A percentile compares a stretch with the other conserved stretches of the same genome.
Evolutionary conservation across 2,329 filamentous ascomycete genomes (phyloP).

Genomic region (Paraphoma sp.): DNA sequence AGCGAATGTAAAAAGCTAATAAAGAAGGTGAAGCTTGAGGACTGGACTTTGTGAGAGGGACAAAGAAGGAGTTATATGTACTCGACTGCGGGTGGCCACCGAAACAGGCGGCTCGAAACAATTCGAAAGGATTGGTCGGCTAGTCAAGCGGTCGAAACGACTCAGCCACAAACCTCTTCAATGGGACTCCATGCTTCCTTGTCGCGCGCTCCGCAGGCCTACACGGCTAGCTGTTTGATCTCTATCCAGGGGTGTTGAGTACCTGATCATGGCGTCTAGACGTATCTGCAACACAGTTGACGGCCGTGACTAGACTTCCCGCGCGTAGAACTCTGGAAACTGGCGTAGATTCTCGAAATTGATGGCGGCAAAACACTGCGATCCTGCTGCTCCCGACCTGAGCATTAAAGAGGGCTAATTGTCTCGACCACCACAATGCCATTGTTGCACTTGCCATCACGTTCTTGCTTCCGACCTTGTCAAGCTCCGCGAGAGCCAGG

Average conservation of each 20-base stretch:
- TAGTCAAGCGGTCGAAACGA: constrained; percentile 17
- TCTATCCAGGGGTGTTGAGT: constrained; percentile 13
- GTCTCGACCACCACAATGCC: too few species aligned
- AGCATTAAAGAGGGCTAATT: too few species aligned
- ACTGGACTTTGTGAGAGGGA: constrained; percentile 16
- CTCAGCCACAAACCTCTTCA: constrained; percentile 34
- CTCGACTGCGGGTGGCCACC: constrained; percentile 16
- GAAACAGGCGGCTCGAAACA: constrained; percentile 36
- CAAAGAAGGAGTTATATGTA: constrained; percentile 34
- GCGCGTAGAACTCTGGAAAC: too few species aligned
- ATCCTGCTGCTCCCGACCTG: too few species aligned
- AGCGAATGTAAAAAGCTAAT: constrained; percentile 25
- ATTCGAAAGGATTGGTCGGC: constrained; percentile 19
- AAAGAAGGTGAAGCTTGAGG: constrained; percentile 21
- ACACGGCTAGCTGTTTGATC: constrained; percentile 21
- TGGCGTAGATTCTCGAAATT: too few species aligned
- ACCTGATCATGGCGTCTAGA: too few species aligned
- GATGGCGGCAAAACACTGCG: too few species aligned
- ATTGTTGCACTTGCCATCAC: too few species aligned
- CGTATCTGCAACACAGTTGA: too few species aligned
- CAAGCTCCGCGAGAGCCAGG: too few species aligned
- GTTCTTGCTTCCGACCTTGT: too few species aligned
- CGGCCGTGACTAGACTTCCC: too few species aligned
- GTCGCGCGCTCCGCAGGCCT: constrained; percentile 39
- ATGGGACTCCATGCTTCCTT: constrained; percentile 29